Evolutionary conservation across 257 asterid species (phyloP), one percentile per base, ranked within the genome.

Genomic region (Solanum sitiens): DNA sequence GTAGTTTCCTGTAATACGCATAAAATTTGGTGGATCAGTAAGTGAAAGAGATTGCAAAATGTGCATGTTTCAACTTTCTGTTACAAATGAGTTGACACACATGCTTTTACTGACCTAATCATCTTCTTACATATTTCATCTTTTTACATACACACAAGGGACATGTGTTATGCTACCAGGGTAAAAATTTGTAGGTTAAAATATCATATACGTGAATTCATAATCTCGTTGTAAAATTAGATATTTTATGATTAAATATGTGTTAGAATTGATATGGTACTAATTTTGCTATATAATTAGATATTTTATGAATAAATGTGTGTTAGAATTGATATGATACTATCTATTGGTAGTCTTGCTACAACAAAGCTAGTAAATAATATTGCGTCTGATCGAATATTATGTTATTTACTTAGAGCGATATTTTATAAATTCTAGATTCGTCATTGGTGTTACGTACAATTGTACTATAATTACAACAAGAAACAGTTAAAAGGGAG

Each of bases 51-150:
- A 80, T 47, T 47, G 85, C 85, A 80, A 27, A 15, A 27, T 80
- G 85, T 80, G 85, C 44, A 47, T 80, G 85, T 80, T 65, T 80
- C 85, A 80, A 80, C 85, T 80, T 80, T 80, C 85, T 80, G 85
- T 80, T 80, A 47, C 85, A 80, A 80, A 47, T 80, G 85, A 47
- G 85, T 80, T 30, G 70, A 80, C 85, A 80, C 85, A 79, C 70
- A 47, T 80, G 85, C 85, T 80, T 80, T 80, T 50, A 25, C 85
- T 47, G 68, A 80, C 85, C 85, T 80, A 80, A 47, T 80, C 53
- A 37, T 37, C 82, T 74, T 37, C 15, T 73, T 73, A 37, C 7
- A 47, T 80, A n/a, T 80, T 45, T 23, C 37, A 13, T 27, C 23
- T 59, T 59, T 59, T 20, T 20, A 59, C 25, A 59, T 59, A 21